Conservation (phyloP, 352 stramenopile genomes). For the Pythium angustatum region DNA sequence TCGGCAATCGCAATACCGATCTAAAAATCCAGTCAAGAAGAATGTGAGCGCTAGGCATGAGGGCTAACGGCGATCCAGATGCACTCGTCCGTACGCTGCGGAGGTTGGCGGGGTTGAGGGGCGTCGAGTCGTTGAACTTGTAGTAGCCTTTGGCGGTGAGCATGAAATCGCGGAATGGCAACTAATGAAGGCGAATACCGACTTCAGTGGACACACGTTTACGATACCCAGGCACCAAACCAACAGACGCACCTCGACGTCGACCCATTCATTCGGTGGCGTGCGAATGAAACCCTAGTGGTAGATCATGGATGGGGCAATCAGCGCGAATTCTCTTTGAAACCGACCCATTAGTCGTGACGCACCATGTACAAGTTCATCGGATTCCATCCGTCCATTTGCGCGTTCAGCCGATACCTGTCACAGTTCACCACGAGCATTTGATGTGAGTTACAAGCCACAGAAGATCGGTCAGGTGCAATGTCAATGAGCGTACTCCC, state of each 20-base stretch:
- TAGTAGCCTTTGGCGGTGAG: constrained; percentile 82
- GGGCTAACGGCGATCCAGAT: background rate
- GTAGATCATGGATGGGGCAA: too few relatives aligned
- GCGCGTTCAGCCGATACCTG: constrained; percentile 80
- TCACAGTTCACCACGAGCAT: background rate
- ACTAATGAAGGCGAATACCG: constrained; percentile 26
- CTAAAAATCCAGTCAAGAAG: constrained; percentile 25
- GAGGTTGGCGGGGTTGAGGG: constrained; percentile 74
- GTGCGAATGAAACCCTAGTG: constrained; percentile 77
- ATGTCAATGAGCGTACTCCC: constrained; percentile 44
- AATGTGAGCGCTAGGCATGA: background rate
- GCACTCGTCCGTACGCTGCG: constrained; percentile 49
- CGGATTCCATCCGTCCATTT: constrained; percentile 88
- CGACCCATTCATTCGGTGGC: constrained; percentile 79
- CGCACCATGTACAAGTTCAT: constrained; percentile 86
- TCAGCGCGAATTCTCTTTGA: too few relatives aligned
- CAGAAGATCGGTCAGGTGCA: background rate
- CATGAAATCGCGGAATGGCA: constrained; percentile 80
- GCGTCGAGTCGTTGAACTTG: constrained; percentile 76
- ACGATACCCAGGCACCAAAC: background rate
- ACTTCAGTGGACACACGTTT: background rate
- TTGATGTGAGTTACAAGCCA: background rate
- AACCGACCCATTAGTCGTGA: too few relatives aligned
- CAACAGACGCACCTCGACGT: constrained; percentile 53
- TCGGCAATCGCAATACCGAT: constrained; percentile 85